Evolutionary conservation across 192 early-diverging fungal species (phyloP).

Genomic region (Coemansia sp.): DNA sequence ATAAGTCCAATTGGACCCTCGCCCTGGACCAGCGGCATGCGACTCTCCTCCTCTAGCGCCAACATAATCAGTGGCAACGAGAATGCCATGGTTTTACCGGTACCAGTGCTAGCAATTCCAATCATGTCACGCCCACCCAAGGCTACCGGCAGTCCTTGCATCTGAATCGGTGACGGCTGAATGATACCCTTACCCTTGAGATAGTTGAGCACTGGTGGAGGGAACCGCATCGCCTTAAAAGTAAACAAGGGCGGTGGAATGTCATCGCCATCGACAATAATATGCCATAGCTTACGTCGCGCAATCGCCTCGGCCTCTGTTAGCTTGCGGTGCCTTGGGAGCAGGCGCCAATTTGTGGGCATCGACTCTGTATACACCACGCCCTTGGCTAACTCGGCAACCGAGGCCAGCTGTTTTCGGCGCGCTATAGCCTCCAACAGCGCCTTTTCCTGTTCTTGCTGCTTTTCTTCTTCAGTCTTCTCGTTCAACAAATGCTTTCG

Average conservation of each 20-base stretch:
- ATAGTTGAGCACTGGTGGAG: conserved; percentile 75
- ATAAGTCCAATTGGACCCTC: conserved; percentile 96
- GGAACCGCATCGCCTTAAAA: conserved; percentile 89
- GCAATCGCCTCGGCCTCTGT: conserved; percentile 57
- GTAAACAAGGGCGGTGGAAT: conserved; percentile 82
- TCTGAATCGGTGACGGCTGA: conserved; percentile 95
- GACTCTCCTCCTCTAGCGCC: conserved; percentile 91
- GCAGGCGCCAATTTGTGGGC: conserved; percentile 84
- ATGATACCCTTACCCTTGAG: conserved; percentile 84
- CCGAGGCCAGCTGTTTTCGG: conserved; percentile 80
- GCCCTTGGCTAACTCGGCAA: conserved; percentile 85
- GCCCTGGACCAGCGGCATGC: conserved; percentile 76
- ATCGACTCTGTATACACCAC: conserved; percentile 87
- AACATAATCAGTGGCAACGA: conserved; percentile 91
- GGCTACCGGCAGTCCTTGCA: conserved; percentile 92
- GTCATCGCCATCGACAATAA: conserved; percentile 87
- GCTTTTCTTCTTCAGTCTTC: conserved; percentile 82
- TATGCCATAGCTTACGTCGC: conserved; percentile 85
- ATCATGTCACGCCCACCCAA: conserved; percentile 96
- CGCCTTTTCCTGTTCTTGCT: conserved; percentile 81
- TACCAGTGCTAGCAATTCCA: conserved; percentile 97
- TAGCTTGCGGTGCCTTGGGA: conserved; percentile 69
- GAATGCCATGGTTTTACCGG: conserved; percentile 94
- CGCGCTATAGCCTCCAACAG: conserved; percentile 83
- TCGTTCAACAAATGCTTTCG: conserved; percentile 63